A percentile compares a stretch with the other conserved stretches of the same genome.
phyloP scores from a whole-genome alignment of 78 protist species.

The Dictyostelium intermedium region DNA sequence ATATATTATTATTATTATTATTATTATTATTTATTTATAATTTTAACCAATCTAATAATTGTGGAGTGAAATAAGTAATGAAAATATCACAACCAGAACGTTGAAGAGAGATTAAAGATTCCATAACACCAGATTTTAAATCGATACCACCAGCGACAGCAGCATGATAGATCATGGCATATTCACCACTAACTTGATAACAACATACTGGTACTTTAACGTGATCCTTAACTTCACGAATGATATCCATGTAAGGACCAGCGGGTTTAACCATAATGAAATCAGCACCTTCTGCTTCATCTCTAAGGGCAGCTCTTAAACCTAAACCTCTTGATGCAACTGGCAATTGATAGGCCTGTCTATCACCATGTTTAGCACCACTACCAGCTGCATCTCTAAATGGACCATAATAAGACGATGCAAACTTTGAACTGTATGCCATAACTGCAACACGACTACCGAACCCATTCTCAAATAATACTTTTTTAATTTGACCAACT shows the following conservation, averaged over 20 bases:
- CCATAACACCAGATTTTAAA: slow-evolving; percentile 69
- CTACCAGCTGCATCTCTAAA: slow-evolving; percentile 90
- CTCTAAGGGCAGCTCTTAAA: slow-evolving; percentile 81
- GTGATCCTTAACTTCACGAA: slow-evolving; percentile 71
- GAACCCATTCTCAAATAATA: slow-evolving; percentile 14
- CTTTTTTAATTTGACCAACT: slow-evolving; percentile 73
- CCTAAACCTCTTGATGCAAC: slow-evolving; percentile 88
- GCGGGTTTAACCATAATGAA: slow-evolving; percentile 95
- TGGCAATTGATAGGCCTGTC: slow-evolving; percentile 91
- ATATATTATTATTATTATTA: neutral
- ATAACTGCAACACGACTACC: slow-evolving; percentile 80
- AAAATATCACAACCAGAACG: slow-evolving; percentile 92
- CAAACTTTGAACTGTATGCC: slow-evolving; percentile 93
- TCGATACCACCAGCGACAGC: slow-evolving; percentile 85
- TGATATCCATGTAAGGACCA: slow-evolving; percentile 89
- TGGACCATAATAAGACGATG: slow-evolving; percentile 94
- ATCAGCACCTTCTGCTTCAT: slow-evolving; percentile 92
- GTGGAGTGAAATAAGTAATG: slow-evolving; percentile 89
- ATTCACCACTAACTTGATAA: slow-evolving; percentile 94
- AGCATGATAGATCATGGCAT: slow-evolving; percentile 85
- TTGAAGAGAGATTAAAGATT: slow-evolving; percentile 64
- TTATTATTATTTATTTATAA: slow-evolving; percentile 6
- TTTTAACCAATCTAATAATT: slow-evolving; percentile 80
- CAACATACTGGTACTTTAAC: slow-evolving; percentile 82
- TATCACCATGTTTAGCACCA: slow-evolving; percentile 87